A percentile compares a stretch with the other conserved stretches of the same genome.
Conservation (phyloP, 2,329 filamentous ascomycete species). For the Byssothecium circinans region DNA sequence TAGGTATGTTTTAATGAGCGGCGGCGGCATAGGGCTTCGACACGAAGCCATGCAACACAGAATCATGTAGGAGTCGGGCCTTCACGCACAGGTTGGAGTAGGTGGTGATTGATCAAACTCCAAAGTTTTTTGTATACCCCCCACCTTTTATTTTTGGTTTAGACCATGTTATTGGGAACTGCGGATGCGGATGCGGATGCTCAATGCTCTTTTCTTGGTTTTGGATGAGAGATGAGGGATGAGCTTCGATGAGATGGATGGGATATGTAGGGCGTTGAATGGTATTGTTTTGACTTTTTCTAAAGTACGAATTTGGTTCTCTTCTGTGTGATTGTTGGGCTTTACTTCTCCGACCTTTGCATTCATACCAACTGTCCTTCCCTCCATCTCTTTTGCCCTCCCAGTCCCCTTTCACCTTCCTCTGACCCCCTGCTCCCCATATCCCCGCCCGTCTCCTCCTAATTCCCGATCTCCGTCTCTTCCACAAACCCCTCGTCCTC, state of each 20-base stretch:
- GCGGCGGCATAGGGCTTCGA: too few species aligned
- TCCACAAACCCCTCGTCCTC: too few species aligned
- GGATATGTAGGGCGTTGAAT: not conserved
- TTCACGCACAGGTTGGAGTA: too few species aligned
- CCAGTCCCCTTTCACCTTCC: too few species aligned
- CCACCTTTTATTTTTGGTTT: not conserved
- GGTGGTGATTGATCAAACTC: too few species aligned
- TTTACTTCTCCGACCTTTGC: too few species aligned
- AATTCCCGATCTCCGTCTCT: too few species aligned
- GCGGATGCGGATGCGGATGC: not conserved
- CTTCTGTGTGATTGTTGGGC: not conserved
- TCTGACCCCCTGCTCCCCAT: too few species aligned
- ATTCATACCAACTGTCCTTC: too few species aligned
- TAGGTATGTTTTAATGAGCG: not conserved
- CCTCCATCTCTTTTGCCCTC: too few species aligned
- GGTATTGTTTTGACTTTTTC: not conserved
- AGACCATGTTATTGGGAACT: not conserved
- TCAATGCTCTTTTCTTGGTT: too few species aligned
- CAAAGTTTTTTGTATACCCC: constrained; percentile 2
- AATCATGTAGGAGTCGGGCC: not conserved
- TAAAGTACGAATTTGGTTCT: not conserved
- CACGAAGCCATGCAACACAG: not conserved
- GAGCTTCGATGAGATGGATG: not conserved
- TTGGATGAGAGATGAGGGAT: not conserved
- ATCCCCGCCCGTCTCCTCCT: too few species aligned